A percentile compares a stretch with the other conserved stretches of the same genome.
These are phyloP conservation scores for Geotrichum histeridarum DNA, from an alignment of 1,139 yeast species.

Conservation along the genomic window DNA sequence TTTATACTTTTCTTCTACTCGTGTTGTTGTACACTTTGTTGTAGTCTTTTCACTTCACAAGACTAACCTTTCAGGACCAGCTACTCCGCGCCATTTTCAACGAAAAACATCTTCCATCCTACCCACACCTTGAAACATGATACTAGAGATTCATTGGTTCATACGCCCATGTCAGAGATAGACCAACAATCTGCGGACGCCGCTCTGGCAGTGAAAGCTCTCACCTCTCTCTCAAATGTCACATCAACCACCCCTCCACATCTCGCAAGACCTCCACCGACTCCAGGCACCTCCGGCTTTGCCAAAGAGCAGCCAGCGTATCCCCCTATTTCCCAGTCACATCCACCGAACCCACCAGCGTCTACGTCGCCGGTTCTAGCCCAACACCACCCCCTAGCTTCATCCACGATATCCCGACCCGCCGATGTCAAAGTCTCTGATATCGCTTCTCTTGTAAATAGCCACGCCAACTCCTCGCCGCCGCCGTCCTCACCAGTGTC, in stretches of 20 bases:
- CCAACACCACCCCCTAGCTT: neutral
- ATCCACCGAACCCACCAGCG: neutral
- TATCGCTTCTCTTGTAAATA: constrained; percentile 7
- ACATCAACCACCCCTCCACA: constrained; percentile 8
- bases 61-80: constrained; percentile 1
- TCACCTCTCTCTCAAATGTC: constrained; percentile 12
- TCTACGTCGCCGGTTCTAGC: neutral
- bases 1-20: neutral
- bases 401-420: too few relatives aligned
- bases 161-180: constrained; percentile 20
- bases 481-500: constrained; percentile 2
- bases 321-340: neutral
- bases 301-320: neutral
- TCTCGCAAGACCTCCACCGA: constrained; percentile 6
- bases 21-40: neutral
- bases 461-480: neutral
- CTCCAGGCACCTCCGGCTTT: neutral
- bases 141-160: constrained; percentile 6
- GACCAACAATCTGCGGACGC: constrained; percentile 17
- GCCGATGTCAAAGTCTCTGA: neutral
- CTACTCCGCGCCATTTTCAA: constrained; percentile 7
- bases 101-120: constrained; percentile 1
- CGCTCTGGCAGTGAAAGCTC: constrained; percentile 15
- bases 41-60: neutral
- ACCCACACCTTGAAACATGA: constrained; percentile 10